Conservation (phyloP, 2,329 filamentous ascomycete genomes). For the Cladosporium sp. region DNA sequence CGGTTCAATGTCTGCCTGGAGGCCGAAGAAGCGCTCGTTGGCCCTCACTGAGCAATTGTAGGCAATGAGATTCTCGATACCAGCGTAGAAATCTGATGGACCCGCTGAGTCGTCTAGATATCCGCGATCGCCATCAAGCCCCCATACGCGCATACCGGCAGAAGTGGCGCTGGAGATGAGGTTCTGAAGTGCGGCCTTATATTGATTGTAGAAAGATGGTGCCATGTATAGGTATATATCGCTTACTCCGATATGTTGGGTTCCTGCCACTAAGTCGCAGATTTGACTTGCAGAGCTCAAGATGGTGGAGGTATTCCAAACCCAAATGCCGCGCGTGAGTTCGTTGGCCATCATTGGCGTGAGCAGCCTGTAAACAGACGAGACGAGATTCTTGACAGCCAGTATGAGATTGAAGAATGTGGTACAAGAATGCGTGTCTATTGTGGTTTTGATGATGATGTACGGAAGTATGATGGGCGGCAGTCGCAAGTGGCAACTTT, state of each 20-base stretch:
- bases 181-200: slow-evolving; percentile 12
- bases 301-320: slow-evolving; percentile 21
- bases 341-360: not conserved
- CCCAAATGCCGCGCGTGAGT: slow-evolving; percentile 18
- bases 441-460: too few relatives aligned
- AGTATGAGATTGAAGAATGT: too few relatives aligned
- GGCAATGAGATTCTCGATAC: slow-evolving; percentile 18
- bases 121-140: slow-evolving; percentile 22
- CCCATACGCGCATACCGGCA: slow-evolving; percentile 23
- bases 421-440: too few relatives aligned
- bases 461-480: too few relatives aligned
- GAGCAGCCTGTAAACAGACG: not conserved
- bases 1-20: slow-evolving; percentile 23
- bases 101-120: slow-evolving; percentile 19
- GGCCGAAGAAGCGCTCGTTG: slow-evolving; percentile 24
- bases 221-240: slow-evolving; percentile 24
- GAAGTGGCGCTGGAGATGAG: not conserved
- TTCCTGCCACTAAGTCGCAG: slow-evolving; percentile 4
- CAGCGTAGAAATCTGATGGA: slow-evolving; percentile 13
- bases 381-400: too few relatives aligned
- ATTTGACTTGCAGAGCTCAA: slow-evolving; percentile 1
- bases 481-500: too few relatives aligned
- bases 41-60: slow-evolving; percentile 21
- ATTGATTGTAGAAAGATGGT: slow-evolving; percentile 17
- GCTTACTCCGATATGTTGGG: slow-evolving; percentile 8